Percentiles rank a stretch among this genome's conserved stretches.
These are phyloP conservation scores for Volutella citrinella DNA, from an alignment of 2,329 filamentous ascomycete genomes.

Conservation along the genomic window DNA sequence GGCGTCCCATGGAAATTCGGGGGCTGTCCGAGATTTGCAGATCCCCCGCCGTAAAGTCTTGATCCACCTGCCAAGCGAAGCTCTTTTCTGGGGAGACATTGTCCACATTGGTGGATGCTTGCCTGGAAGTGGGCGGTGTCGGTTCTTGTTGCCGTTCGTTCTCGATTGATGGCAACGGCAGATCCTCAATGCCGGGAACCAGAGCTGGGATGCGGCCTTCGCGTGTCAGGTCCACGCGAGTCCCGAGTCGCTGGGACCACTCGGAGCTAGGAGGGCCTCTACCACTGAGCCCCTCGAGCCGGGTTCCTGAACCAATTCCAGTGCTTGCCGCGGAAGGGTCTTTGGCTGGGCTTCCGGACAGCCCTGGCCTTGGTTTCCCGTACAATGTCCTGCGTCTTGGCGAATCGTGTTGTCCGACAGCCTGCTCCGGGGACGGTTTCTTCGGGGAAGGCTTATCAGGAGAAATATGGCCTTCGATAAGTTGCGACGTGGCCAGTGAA, in stretches of 20 bases:
- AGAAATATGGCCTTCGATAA: constrained; percentile 7
- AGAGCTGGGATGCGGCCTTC: constrained; percentile 34
- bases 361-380: constrained; percentile 21
- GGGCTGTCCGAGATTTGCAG: constrained; percentile 55
- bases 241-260: constrained; percentile 18
- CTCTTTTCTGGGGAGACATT: constrained; percentile 47
- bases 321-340: constrained; percentile 10
- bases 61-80: constrained; percentile 54
- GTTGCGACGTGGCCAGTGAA: constrained; percentile 19
- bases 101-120: constrained; percentile 3
- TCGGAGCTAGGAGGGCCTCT: constrained; percentile 8
- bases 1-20: constrained; percentile 40
- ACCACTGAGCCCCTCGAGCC: constrained; percentile 8
- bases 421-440: constrained; percentile 5
- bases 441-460: not conserved
- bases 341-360: constrained; percentile 12
- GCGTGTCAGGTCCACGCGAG: constrained; percentile 23
- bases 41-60: constrained; percentile 56
- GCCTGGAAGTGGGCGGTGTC: constrained; percentile 1
- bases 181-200: constrained; percentile 37
- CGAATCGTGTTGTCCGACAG: constrained; percentile 17
- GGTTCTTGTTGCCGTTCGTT: constrained; percentile 3
- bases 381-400: constrained; percentile 20
- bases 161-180: constrained; percentile 34
- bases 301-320: constrained; percentile 7